Evolutionary conservation across 1,284 basidiomycete species (phyloP).

Genomic region (Ganoderma leucocontextum): DNA sequence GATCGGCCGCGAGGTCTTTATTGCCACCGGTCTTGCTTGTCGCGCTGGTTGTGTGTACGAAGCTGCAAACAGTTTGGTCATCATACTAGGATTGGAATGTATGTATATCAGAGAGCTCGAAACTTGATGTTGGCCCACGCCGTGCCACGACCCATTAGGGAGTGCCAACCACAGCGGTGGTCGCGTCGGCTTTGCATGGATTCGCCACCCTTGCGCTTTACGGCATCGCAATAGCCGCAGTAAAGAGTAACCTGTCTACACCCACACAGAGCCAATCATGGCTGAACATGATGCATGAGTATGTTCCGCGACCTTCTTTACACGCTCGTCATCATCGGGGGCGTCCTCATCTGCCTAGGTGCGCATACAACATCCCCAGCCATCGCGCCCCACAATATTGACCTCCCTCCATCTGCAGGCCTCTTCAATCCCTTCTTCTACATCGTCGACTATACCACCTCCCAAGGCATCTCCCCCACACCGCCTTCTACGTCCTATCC

Average conservation of each 20-base stretch:
- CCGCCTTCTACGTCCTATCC: slow-evolving; percentile 60
- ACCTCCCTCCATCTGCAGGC: slow-evolving; percentile 38
- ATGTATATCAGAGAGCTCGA: too few species aligned
- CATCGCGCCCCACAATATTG: background rate
- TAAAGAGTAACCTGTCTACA: slow-evolving; percentile 38
- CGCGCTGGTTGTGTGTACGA: too few species aligned
- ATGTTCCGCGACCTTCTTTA: slow-evolving; percentile 43
- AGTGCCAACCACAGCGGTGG: too few species aligned
- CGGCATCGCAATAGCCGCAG: slow-evolving; percentile 36
- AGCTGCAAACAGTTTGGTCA: too few species aligned
- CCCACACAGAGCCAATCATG: slow-evolving; percentile 29
- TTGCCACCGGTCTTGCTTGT: too few species aligned
- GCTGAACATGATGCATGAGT: slow-evolving; percentile 33
- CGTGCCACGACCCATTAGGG: too few species aligned
- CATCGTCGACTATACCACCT: slow-evolving; percentile 38
- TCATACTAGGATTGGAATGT: too few species aligned
- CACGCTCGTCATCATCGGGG: slow-evolving; percentile 39
- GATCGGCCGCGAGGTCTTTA: too few species aligned
- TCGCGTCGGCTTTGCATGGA: slow-evolving; percentile 67
- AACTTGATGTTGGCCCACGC: too few species aligned
- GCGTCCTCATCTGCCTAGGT: slow-evolving; percentile 45
- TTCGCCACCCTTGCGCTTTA: slow-evolving; percentile 45
- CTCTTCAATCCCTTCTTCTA: slow-evolving; percentile 64
- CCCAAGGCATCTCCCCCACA: slow-evolving; percentile 26
- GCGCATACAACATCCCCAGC: background rate